Conservation (phyloP, 345 rosid genomes). For the Camelina hispida region DNA sequence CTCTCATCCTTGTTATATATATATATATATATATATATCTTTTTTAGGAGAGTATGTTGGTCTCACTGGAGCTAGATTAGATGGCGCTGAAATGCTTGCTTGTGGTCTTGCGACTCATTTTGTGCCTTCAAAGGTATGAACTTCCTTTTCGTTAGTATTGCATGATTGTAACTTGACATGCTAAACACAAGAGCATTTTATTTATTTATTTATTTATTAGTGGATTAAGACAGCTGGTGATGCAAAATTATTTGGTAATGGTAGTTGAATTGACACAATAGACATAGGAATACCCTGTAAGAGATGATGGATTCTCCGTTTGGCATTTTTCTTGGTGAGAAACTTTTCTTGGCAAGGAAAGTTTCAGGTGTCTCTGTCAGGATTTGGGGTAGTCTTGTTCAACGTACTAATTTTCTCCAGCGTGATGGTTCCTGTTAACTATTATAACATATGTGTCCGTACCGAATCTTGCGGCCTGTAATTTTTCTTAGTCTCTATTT, state of each 20-base stretch:
- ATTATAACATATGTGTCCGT: conserved; percentile 18
- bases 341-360: conserved; percentile 16
- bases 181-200: neutral
- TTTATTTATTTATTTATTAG: neutral
- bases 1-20: conserved; percentile 11
- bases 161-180: conserved; percentile 24
- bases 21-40: too few species aligned
- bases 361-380: conserved; percentile 1
- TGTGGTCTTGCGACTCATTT: conserved; percentile 94
- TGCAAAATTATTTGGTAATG: neutral
- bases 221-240: conserved; percentile 3
- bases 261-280: conserved; percentile 3
- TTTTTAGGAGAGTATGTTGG: conserved; percentile 75
- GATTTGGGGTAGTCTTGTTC: conserved; percentile 22
- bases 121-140: conserved; percentile 66
- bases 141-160: conserved; percentile 9
- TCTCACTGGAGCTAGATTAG: conserved; percentile 77
- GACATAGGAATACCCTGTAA: conserved; percentile 8
- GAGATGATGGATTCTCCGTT: neutral
- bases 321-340: neutral
- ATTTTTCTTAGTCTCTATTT: conserved; percentile 8
- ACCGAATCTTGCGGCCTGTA: conserved; percentile 5
- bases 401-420: conserved; percentile 4
- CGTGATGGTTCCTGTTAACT: conserved; percentile 4
- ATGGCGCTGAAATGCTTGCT: conserved; percentile 86